Percentiles rank a stretch among this genome's conserved stretches.
Evolutionary conservation across 306 rosid genomes (phyloP).

Genomic region (Cicer pinnatifidum): DNA sequence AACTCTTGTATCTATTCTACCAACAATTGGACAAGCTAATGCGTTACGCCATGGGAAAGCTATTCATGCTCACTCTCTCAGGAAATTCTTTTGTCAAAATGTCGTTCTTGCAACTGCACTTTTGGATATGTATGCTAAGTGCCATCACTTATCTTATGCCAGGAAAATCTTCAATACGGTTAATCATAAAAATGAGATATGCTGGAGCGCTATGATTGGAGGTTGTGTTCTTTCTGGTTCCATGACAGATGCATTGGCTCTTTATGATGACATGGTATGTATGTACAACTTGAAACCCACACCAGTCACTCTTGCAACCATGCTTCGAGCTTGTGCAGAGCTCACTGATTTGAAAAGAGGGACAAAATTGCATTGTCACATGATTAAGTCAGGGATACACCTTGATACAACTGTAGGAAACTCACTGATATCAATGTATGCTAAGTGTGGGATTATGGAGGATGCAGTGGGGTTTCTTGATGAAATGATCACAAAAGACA

Average conservation of each 20-base stretch:
- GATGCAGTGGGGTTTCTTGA: slow-evolving; percentile 46
- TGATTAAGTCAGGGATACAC: slow-evolving; percentile 49
- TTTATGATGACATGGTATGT: slow-evolving; percentile 54
- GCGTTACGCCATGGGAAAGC: slow-evolving; percentile 52
- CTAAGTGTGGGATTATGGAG: slow-evolving; percentile 55
- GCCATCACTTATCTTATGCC: slow-evolving; percentile 48
- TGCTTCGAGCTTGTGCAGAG: slow-evolving; percentile 57
- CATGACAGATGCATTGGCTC: slow-evolving; percentile 52
- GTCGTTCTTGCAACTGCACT: slow-evolving; percentile 57
- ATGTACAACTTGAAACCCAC: slow-evolving; percentile 46
- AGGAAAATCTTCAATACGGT: slow-evolving; percentile 47
- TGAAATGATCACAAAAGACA: slow-evolving; percentile 48
- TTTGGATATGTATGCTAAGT: slow-evolving; percentile 61
- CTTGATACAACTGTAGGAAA: slow-evolving; percentile 52
- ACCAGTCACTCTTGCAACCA: slow-evolving; percentile 49
- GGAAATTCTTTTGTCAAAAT: slow-evolving; percentile 41
- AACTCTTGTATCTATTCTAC: slow-evolving; percentile 53
- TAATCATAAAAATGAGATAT: slow-evolving; percentile 51
- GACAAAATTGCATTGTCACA: slow-evolving; percentile 44
- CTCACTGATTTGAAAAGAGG: slow-evolving; percentile 55
- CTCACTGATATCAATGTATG: slow-evolving; percentile 59
- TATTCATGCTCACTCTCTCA: slow-evolving; percentile 46
- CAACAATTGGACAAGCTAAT: slow-evolving; percentile 52
- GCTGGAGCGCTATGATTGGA: slow-evolving; percentile 66
- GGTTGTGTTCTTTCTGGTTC: slow-evolving; percentile 53